phyloP scores from a whole-genome alignment of 2,329 filamentous ascomycete species.

The Pseudopyricularia cyperi region DNA sequence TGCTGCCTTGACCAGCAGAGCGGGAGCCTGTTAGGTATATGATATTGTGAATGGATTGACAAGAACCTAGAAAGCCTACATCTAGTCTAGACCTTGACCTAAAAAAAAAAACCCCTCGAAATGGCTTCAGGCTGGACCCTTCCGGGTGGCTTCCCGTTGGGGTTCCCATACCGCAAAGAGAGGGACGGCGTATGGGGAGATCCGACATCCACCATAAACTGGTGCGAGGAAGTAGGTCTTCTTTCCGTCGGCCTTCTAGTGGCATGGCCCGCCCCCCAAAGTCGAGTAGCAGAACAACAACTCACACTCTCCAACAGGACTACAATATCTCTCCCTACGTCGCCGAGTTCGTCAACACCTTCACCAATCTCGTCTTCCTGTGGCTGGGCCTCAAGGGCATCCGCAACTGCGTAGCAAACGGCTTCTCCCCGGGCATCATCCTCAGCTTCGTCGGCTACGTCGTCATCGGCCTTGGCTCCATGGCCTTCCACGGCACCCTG shows the following conservation, averaged over 20 bases:
- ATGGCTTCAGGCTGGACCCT: neutral
- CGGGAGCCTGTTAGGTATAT: too few relatives aligned
- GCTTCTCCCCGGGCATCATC: conserved; percentile 64
- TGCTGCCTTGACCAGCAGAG: too few relatives aligned
- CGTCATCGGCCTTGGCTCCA: conserved; percentile 39
- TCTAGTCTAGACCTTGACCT: too few relatives aligned
- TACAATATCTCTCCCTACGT: conserved; percentile 23
- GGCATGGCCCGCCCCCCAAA: too few relatives aligned
- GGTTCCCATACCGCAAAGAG: conserved; percentile 19
- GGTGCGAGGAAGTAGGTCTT: conserved; percentile 22
- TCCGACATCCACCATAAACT: conserved; percentile 23
- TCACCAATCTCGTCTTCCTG: conserved; percentile 75
- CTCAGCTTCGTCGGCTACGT: conserved; percentile 45
- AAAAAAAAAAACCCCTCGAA: neutral
- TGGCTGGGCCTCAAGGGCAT: conserved; percentile 67
- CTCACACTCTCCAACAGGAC: conserved; percentile 15
- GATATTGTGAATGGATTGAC: too few relatives aligned
- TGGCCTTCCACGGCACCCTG: conserved; percentile 42
- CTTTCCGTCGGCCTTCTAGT: neutral
- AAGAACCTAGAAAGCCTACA: too few relatives aligned
- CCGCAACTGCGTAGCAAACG: conserved; percentile 55
- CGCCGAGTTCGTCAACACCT: conserved; percentile 37
- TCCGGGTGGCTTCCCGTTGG: conserved; percentile 6
- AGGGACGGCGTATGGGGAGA: conserved; percentile 23
- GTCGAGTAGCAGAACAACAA: too few relatives aligned